These are phyloP conservation scores for Prototheca wickerhamii DNA, from an alignment of 163 green algal species.

Conservation along the genomic window DNA sequence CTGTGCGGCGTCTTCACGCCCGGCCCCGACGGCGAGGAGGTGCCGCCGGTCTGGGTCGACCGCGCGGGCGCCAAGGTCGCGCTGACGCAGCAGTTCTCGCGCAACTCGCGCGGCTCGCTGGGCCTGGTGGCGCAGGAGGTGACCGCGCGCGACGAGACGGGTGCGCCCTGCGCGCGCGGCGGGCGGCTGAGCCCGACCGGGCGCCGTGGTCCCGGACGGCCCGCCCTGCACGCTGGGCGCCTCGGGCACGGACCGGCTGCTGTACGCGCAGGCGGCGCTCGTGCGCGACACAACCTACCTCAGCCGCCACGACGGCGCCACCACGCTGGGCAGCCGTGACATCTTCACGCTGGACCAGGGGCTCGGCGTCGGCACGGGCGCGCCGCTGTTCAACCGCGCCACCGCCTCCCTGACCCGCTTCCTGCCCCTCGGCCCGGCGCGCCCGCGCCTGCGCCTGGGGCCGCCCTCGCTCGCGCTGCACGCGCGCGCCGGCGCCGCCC, in stretches of 20 bases:
- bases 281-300: slow-evolving; percentile 71
- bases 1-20: slow-evolving; percentile 80
- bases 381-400: slow-evolving; percentile 83
- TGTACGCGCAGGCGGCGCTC: slow-evolving; percentile 59
- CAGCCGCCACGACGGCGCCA: slow-evolving; percentile 39
- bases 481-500: slow-evolving; percentile 50
- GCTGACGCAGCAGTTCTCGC: slow-evolving; percentile 50
- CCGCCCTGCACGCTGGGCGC: slow-evolving; percentile 67
- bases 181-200: slow-evolving; percentile 20
- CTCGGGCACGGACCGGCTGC: slow-evolving; percentile 53
- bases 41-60: slow-evolving; percentile 87
- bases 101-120: slow-evolving; percentile 35
- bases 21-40: slow-evolving; percentile 62
- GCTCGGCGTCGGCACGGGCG: slow-evolving; percentile 55
- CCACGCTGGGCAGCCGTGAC: slow-evolving; percentile 57
- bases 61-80: slow-evolving; percentile 74
- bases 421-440: slow-evolving; percentile 43
- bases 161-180: slow-evolving; percentile 36
- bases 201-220: slow-evolving; percentile 42
- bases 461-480: slow-evolving; percentile 78
- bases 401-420: slow-evolving; percentile 61
- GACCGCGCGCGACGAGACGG: slow-evolving; percentile 56
- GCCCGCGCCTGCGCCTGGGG: background rate
- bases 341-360: slow-evolving; percentile 81
- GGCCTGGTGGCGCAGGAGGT: slow-evolving; percentile 59